phyloP scores from a whole-genome alignment of 228 moss, liverwort and hornwort species.

The Sphagnum magellanicum region DNA sequence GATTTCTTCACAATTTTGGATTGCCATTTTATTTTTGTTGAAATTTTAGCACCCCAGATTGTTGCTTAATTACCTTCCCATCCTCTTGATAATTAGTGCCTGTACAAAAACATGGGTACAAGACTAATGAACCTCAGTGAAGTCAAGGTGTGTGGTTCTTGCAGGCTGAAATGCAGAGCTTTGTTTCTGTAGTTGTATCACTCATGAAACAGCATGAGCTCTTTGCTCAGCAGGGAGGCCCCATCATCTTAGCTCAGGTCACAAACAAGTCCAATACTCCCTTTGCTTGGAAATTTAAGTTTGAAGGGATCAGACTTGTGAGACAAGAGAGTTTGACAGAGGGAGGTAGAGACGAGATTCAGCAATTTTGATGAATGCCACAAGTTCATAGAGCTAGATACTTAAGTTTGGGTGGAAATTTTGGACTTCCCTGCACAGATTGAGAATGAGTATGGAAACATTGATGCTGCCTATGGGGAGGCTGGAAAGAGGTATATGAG shows the following conservation, averaged over 20 bases:
- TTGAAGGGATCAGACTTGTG: no score
- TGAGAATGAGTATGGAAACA: constrained; percentile 84
- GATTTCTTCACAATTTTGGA: no score
- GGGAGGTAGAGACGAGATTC: no score
- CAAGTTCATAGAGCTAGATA: not conserved
- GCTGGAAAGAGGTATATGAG: constrained; percentile 42
- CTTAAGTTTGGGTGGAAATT: not conserved
- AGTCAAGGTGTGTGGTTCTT: no score
- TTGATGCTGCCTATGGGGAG: constrained; percentile 45
- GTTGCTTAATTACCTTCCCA: no score
- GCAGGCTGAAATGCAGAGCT: constrained; percentile 62
- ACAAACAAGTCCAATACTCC: not conserved
- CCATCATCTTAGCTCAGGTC: constrained; percentile 78
- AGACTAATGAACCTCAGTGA: not conserved
- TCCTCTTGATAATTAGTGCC: no score
- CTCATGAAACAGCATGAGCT: constrained; percentile 50
- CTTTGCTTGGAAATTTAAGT: not conserved
- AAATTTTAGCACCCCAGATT: no score
- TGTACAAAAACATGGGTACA: not conserved
- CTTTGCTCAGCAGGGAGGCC: constrained; percentile 77
- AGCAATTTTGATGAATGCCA: no score
- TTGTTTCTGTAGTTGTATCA: constrained; percentile 48
- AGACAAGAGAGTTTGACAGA: no score
- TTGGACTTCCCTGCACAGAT: constrained; percentile 29
- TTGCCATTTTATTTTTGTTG: no score